Evolutionary conservation across 208 protist species (phyloP), one percentile per base, ranked within the genome.

Genomic region (Trichomonas gallinae): DNA sequence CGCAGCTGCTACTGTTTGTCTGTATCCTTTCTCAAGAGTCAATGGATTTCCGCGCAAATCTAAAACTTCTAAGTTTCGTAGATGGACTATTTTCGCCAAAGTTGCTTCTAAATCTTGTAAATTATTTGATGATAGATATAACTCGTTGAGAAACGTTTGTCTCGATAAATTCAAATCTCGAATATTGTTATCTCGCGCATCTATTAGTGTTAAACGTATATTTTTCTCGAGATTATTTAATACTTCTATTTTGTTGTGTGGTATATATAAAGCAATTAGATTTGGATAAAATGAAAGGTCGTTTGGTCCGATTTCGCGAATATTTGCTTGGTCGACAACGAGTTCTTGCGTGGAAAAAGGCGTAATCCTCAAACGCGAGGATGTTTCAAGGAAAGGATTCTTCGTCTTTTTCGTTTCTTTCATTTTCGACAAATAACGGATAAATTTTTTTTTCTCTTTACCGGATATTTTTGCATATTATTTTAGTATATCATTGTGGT

Each of bases 261-360:
- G 87, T 38, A 93, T 93, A 51, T 38, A 93, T 38, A 93, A 38
- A 93, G 17, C 17, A 36, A 48, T 21, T 26, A 93, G 31, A 51
- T 93, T 93, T 51, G 87, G 87, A 93, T 72, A 72, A 72, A 72
- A 72, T 72, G 58, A 72, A 72, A 72, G 58, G 58, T 72, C 58
- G 58, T 72, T 72, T 72, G 58, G 58, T 31, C 58, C 58, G 58
- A 72, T 72, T 72, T 72, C 58, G 26, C 26, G 58, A 72, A 72
- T 72, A 26, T 72, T 72, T n/a, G 58, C 58, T 72, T 72, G 58
- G 26, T 72, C 58, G 26, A 72, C 58, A 72, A 72, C 58, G 26
- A 72, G 58, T 21, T 72, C 58, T 26, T 72, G 58, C 21, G 58
- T 72, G 26, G 58, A 72, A 72, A 72, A 72, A 4, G 58, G 58